These are phyloP conservation scores for Colletotrichum sansevieriae DNA, from an alignment of 2,329 filamentous ascomycete genomes.

Conservation along the genomic window DNA sequence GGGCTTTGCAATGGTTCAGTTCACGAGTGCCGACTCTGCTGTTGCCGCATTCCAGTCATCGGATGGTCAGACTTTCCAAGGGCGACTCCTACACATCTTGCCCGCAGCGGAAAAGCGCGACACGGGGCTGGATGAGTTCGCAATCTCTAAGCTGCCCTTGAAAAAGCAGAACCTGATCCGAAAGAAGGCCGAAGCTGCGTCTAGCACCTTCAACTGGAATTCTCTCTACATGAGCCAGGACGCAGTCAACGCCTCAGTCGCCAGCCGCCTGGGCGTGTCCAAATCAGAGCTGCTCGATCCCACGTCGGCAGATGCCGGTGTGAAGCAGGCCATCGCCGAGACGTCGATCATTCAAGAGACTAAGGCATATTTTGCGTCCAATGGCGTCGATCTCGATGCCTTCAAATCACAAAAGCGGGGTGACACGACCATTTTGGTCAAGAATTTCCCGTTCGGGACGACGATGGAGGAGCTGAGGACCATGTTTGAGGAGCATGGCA, in stretches of 20 bases:
- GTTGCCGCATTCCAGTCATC: slow-evolving; percentile 82
- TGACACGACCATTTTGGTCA: slow-evolving; percentile 89
- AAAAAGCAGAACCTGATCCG: slow-evolving; percentile 95
- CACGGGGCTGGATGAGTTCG: slow-evolving; percentile 86
- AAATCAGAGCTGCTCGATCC: slow-evolving; percentile 95
- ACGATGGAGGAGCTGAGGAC: slow-evolving; percentile 82
- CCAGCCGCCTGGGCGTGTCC: slow-evolving; percentile 85
- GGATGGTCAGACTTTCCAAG: slow-evolving; percentile 91
- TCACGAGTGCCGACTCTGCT: slow-evolving; percentile 77
- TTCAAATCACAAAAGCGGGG: slow-evolving; percentile 90
- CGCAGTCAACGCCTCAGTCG: slow-evolving; percentile 91
- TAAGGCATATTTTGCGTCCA: slow-evolving; percentile 87
- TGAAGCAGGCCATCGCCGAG: slow-evolving; percentile 97
- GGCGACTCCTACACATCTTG: slow-evolving; percentile 90
- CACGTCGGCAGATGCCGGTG: slow-evolving; percentile 92
- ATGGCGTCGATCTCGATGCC: slow-evolving; percentile 91
- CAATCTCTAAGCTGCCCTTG: slow-evolving; percentile 89
- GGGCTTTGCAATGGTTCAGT: slow-evolving; percentile 91
- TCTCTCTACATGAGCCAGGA: slow-evolving; percentile 99
- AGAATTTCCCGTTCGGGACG: slow-evolving; percentile 92
- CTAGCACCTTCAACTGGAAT: slow-evolving; percentile 92
- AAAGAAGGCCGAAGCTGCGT: slow-evolving; percentile 83
- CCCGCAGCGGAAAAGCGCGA: slow-evolving; percentile 87
- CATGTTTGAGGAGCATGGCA: slow-evolving; percentile 88
- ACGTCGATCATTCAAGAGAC: slow-evolving; percentile 97